phyloP scores from a whole-genome alignment of 2,329 filamentous ascomycete genomes.

The Penicillium sp. region DNA sequence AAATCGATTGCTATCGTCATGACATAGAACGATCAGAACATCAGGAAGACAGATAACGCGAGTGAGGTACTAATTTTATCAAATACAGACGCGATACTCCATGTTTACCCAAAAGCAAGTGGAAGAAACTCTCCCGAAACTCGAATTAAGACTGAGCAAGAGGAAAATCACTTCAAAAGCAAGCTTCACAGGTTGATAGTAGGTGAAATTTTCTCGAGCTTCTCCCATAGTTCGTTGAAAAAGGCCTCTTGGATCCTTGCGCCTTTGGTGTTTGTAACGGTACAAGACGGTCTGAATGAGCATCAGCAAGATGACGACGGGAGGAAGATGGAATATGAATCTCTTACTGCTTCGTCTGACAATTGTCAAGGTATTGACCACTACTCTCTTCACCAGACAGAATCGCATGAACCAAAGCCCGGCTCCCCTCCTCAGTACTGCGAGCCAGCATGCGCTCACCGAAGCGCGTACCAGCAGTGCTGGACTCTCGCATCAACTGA shows the following conservation, averaged over 20 bases:
- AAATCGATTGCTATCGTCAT: background rate
- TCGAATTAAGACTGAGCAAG: background rate
- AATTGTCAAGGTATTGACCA: conserved; percentile 21
- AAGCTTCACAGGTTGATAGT: conserved; percentile 11
- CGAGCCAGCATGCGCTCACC: conserved; percentile 15
- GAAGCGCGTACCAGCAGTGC: conserved; percentile 11
- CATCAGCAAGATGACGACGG: background rate
- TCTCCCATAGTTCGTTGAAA: conserved; percentile 13
- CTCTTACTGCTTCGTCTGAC: conserved; percentile 15
- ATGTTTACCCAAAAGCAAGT: background rate
- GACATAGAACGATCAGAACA: background rate
- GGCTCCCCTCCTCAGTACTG: conserved; percentile 19
- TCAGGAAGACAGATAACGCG: background rate
- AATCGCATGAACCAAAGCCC: conserved; percentile 20
- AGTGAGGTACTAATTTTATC: background rate
- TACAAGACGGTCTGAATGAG: conserved; percentile 7
- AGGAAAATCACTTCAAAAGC: background rate
- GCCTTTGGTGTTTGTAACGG: conserved; percentile 9
- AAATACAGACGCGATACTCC: background rate
- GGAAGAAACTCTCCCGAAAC: background rate
- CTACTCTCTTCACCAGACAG: conserved; percentile 13
- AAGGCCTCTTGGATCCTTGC: conserved; percentile 13
- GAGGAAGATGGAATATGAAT: background rate
- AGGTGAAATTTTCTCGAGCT: conserved; percentile 14
- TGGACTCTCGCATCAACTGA: conserved; percentile 17